Conservation (phyloP, 2,329 filamentous ascomycete species). For the Scedosporium apiospermum region DNA sequence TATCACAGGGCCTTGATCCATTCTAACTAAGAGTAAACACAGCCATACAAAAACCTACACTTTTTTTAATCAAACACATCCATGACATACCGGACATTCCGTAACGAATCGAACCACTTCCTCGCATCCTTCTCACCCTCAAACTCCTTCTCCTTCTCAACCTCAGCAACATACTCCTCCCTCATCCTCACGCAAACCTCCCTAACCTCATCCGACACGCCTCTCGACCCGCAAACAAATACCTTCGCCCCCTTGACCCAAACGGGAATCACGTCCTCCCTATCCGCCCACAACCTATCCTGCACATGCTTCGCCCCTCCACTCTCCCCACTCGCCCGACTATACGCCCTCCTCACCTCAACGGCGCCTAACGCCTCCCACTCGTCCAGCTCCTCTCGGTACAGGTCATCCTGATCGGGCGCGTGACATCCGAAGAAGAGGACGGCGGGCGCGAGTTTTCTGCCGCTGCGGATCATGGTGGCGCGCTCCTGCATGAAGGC, state of each 20-base stretch:
- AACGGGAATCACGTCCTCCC: slow-evolving; percentile 24
- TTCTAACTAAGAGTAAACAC: too few species aligned
- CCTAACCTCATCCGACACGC: slow-evolving; percentile 37
- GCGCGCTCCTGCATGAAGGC: slow-evolving; percentile 55
- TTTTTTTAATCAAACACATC: slow-evolving; percentile 47
- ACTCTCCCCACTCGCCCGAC: slow-evolving; percentile 27
- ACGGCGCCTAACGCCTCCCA: slow-evolving; percentile 56
- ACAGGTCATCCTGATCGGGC: slow-evolving; percentile 47
- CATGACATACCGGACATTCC: slow-evolving; percentile 47
- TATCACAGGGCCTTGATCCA: too few species aligned
- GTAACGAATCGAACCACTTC: slow-evolving; percentile 37
- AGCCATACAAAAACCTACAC: too few species aligned
- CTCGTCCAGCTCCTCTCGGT: slow-evolving; percentile 43
- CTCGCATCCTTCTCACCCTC: slow-evolving; percentile 28
- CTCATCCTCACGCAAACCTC: slow-evolving; percentile 26
- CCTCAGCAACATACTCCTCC: slow-evolving; percentile 16
- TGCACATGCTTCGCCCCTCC: slow-evolving; percentile 40
- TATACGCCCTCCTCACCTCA: slow-evolving; percentile 48
- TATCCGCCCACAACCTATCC: slow-evolving; percentile 28
- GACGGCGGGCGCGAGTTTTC: slow-evolving; percentile 48
- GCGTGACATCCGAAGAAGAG: slow-evolving; percentile 56
- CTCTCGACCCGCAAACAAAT: slow-evolving; percentile 55
- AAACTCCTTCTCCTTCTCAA: slow-evolving; percentile 16
- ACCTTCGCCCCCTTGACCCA: slow-evolving; percentile 41
- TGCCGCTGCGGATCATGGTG: slow-evolving; percentile 36